Evolutionary conservation across 1,284 basidiomycete species (phyloP).

Genomic region (Sanghuangporus weigelae): DNA sequence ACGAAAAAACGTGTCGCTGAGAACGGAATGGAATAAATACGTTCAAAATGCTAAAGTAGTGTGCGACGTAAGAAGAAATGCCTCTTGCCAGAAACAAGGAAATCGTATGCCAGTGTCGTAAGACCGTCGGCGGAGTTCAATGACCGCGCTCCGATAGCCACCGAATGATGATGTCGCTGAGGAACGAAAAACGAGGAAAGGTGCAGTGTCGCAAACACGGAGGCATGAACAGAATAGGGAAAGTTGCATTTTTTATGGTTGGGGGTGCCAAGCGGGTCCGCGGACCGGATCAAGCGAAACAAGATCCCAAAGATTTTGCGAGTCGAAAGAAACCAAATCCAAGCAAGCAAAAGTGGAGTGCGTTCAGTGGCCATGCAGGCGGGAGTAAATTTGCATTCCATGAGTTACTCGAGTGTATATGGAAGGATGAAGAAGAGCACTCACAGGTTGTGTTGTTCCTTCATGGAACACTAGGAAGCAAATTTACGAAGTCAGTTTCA

Average conservation of each 20-base stretch:
- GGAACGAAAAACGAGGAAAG: neutral
- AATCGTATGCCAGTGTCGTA: neutral
- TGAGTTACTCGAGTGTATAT: neutral
- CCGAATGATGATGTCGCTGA: constrained; percentile 17
- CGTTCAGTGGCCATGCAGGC: neutral
- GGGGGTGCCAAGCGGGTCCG: neutral
- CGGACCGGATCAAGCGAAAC: neutral
- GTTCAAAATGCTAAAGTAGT: neutral
- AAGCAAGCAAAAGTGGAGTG: neutral
- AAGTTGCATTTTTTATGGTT: neutral
- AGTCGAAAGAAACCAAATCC: neutral
- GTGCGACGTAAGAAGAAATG: neutral
- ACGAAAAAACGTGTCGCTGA: neutral
- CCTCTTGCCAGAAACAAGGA: neutral
- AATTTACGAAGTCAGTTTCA: constrained; percentile 19
- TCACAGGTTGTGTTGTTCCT: constrained; percentile 88
- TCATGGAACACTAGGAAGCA: constrained; percentile 75
- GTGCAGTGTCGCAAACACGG: neutral
- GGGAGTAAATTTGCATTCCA: neutral
- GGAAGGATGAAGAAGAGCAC: constrained; percentile 24
- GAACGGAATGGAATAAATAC: constrained; percentile 1
- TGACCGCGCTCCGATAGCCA: constrained; percentile 19
- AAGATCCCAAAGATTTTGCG: neutral
- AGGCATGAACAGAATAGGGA: neutral
- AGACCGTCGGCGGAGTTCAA: neutral